These are phyloP conservation scores for Borovskyia barvae DNA, from an alignment of 208 protist genomes.

Conservation along the genomic window DNA sequence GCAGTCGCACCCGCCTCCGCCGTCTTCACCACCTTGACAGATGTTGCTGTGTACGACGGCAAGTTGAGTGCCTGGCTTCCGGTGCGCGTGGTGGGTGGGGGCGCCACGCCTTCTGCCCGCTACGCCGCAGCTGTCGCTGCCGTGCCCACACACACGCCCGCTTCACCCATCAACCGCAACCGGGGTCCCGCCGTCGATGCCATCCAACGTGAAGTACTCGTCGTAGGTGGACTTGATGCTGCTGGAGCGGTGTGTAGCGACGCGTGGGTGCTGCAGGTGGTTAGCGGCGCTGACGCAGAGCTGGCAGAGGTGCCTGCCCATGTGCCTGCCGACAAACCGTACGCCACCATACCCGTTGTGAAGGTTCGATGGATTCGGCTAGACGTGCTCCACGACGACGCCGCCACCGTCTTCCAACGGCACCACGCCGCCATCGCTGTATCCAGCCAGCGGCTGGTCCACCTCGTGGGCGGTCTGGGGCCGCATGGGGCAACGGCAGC, in stretches of 20 bases:
- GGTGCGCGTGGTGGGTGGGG: conserved; percentile 42
- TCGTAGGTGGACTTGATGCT: conserved; percentile 69
- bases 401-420: conserved; percentile 7
- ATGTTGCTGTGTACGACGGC: conserved; percentile 52
- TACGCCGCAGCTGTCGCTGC: conserved; percentile 53
- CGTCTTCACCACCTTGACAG: conserved; percentile 19
- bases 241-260: conserved; percentile 47
- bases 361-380: conserved; percentile 24
- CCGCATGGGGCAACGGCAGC: neutral
- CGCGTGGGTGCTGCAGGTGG: conserved; percentile 64
- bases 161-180: neutral
- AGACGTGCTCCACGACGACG: neutral
- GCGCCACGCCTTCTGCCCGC: conserved; percentile 28
- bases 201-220: conserved; percentile 44
- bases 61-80: conserved; percentile 41
- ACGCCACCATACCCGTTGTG: conserved; percentile 3
- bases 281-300: conserved; percentile 14
- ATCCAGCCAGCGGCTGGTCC: conserved; percentile 38
- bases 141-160: conserved; percentile 26
- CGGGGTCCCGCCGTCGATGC: conserved; percentile 11
- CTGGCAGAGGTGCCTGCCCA: conserved; percentile 12
- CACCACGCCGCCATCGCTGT: conserved; percentile 41
- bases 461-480: conserved; percentile 46
- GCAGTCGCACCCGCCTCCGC: conserved; percentile 1
- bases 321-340: neutral